A percentile compares a stretch with the other conserved stretches of the same genome.
Evolutionary conservation across 2,329 filamentous ascomycete species (phyloP).

Genomic region (Clonostachys rosea): DNA sequence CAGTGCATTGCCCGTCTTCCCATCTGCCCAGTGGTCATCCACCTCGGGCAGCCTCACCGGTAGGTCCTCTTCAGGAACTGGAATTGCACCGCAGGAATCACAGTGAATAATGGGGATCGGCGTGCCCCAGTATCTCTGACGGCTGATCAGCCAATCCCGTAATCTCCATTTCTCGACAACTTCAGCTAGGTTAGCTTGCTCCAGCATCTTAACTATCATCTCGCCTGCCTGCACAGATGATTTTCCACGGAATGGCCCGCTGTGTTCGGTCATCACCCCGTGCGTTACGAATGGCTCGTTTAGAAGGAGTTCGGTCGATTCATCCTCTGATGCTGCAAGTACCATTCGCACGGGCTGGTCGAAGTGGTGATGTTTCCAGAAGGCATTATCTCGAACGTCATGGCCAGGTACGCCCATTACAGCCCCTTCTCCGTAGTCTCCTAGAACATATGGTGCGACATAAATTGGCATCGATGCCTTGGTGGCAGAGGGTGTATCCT

Average conservation of each 20-base stretch:
- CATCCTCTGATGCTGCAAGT: slow-evolving; percentile 46
- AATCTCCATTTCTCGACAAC: slow-evolving; percentile 72
- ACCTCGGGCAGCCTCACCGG: slow-evolving; percentile 72
- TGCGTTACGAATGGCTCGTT: slow-evolving; percentile 57
- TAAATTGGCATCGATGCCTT: slow-evolving; percentile 66
- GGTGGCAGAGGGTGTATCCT: slow-evolving; percentile 40
- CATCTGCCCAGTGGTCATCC: slow-evolving; percentile 61
- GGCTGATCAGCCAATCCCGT: slow-evolving; percentile 84
- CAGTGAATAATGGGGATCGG: slow-evolving; percentile 90
- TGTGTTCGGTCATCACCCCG: slow-evolving; percentile 63
- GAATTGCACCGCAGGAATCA: slow-evolving; percentile 67
- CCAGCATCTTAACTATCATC: slow-evolving; percentile 53
- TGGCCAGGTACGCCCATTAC: slow-evolving; percentile 92
- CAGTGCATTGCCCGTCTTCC: slow-evolving; percentile 72
- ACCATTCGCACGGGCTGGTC: slow-evolving; percentile 60
- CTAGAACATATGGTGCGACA: slow-evolving; percentile 79
- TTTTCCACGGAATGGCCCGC: slow-evolving; percentile 60
- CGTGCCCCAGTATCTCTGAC: slow-evolving; percentile 89
- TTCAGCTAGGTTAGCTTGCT: slow-evolving; percentile 52
- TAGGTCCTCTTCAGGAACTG: slow-evolving; percentile 71
- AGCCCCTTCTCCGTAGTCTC: slow-evolving; percentile 80
- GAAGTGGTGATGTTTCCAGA: slow-evolving; percentile 69
- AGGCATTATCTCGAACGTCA: slow-evolving; percentile 71
- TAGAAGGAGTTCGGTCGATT: slow-evolving; percentile 32
- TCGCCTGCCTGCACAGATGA: slow-evolving; percentile 57